Conservation (phyloP, 2,329 filamentous ascomycete genomes). For the Xylariaceae sp. region DNA sequence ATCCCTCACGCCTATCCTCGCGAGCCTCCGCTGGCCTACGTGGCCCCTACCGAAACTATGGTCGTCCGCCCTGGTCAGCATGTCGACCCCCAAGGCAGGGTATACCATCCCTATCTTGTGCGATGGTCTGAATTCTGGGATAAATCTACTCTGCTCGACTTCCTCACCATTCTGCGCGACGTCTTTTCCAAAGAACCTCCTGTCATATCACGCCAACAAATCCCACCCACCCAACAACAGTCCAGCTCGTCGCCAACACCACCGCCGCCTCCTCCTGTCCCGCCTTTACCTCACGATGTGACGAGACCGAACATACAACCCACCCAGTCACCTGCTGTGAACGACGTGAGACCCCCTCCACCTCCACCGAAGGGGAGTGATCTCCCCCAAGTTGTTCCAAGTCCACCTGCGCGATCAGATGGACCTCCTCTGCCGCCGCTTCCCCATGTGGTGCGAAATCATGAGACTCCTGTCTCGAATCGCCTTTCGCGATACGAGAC, state of each 20-base stretch:
- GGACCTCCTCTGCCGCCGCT: constrained; percentile 34
- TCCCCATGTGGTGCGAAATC: constrained; percentile 29
- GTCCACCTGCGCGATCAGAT: constrained; percentile 28
- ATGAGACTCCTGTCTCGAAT: constrained; percentile 19
- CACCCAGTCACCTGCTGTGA: constrained; percentile 31
- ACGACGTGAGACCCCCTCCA: constrained; percentile 40
- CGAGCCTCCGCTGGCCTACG: constrained; percentile 81
- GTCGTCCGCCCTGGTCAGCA: constrained; percentile 87
- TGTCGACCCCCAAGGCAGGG: constrained; percentile 85
- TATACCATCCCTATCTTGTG: constrained; percentile 94
- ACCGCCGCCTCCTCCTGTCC: constrained; percentile 63
- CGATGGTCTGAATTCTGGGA: constrained; percentile 89
- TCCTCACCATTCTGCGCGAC: constrained; percentile 75
- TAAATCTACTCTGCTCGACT: constrained; percentile 80
- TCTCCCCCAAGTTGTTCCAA: constrained; percentile 29
- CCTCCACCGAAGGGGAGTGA: constrained; percentile 52
- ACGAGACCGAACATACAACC: constrained; percentile 38
- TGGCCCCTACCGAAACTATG: constrained; percentile 86
- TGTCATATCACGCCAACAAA: constrained; percentile 68
- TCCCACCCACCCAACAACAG: constrained; percentile 37
- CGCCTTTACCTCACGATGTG: constrained; percentile 66
- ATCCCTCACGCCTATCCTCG: constrained; percentile 85
- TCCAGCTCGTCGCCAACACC: constrained; percentile 43
- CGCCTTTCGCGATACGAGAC: constrained; percentile 33
- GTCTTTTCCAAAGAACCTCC: constrained; percentile 94